A percentile compares a stretch with the other conserved stretches of the same genome.
Evolutionary conservation across 495 filamentous ascomycete genomes (phyloP).

Genomic region (Aspergillus haitiensis): DNA sequence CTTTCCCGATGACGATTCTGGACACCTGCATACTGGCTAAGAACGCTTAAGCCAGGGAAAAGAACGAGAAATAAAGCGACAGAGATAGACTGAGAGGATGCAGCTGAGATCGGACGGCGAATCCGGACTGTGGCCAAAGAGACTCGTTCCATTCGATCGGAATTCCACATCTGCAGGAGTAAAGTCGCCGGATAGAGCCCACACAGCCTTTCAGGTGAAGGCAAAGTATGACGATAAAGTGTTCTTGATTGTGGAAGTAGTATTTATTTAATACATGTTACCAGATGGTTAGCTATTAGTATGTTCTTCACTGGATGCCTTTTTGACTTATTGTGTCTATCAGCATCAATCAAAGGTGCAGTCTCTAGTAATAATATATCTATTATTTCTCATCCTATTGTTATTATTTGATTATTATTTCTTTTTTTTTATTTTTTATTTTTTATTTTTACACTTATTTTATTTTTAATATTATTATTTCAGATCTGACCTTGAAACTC

Average conservation of each 20-base stretch:
- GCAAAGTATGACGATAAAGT: background rate
- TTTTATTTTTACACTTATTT: too few species aligned
- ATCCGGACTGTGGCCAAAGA: slow-evolving; percentile 27
- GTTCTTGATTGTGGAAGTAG: background rate
- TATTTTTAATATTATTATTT: too few species aligned
- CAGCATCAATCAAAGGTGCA: too few species aligned
- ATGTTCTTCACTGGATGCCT: too few species aligned
- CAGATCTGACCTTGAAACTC: background rate
- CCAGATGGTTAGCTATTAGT: too few species aligned
- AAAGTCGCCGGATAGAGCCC: slow-evolving; percentile 25
- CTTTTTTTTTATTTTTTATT: too few species aligned
- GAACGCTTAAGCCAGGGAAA: slow-evolving; percentile 18
- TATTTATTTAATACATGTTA: too few species aligned
- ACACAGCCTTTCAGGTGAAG: slow-evolving; percentile 1
- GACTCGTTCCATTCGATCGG: slow-evolving; percentile 30
- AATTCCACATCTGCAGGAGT: slow-evolving; percentile 26
- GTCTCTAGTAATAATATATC: too few species aligned
- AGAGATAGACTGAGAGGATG: slow-evolving; percentile 2
- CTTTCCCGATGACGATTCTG: slow-evolving; percentile 25
- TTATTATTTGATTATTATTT: too few species aligned
- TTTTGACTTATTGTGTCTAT: too few species aligned
- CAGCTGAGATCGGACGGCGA: slow-evolving; percentile 33
- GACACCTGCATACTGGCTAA: slow-evolving; percentile 27
- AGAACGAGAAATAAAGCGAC: slow-evolving; percentile 5
- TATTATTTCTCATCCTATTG: too few species aligned